Percentiles rank a stretch among this genome's conserved stretches.
Conservation (phyloP, 1,139 yeast species). For the Petasospora fabianii region DNA sequence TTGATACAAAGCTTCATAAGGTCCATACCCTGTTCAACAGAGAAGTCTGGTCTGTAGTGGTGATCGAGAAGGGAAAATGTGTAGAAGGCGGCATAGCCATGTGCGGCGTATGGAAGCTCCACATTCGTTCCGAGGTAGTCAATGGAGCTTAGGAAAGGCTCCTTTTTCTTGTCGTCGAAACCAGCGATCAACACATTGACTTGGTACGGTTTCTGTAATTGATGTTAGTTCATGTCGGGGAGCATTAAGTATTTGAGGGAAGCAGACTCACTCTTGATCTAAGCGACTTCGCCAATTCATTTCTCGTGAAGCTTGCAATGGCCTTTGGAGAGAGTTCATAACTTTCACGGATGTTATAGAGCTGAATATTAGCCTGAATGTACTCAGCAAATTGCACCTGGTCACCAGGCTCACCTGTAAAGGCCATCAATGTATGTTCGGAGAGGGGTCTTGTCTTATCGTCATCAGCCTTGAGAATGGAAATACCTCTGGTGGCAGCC, state of each 20-base stretch:
- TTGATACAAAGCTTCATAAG: conserved; percentile 69
- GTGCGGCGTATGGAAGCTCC: conserved; percentile 92
- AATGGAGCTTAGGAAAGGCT: conserved; percentile 80
- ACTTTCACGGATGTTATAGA: conserved; percentile 83
- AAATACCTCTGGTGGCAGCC: conserved; percentile 92
- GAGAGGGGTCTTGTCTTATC: conserved; percentile 82
- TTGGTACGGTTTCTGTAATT: conserved; percentile 78
- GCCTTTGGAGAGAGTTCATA: conserved; percentile 79
- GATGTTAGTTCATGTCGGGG: conserved; percentile 10
- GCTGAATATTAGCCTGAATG: conserved; percentile 86
- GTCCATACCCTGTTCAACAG: conserved; percentile 72
- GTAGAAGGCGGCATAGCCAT: conserved; percentile 95
- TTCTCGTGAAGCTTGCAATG: conserved; percentile 84
- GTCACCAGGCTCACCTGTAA: conserved; percentile 95
- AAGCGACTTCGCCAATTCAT: conserved; percentile 79
- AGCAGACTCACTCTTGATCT: conserved; percentile 60
- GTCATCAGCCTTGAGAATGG: conserved; percentile 79
- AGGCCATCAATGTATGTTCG: conserved; percentile 79
- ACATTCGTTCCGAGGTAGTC: conserved; percentile 93
- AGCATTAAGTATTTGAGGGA: background rate
- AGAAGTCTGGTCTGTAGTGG: conserved; percentile 79
- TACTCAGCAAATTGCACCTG: conserved; percentile 89
- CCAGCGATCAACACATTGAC: conserved; percentile 90
- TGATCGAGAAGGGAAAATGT: conserved; percentile 87
- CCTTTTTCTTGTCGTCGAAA: conserved; percentile 56